Percentiles rank a stretch among this genome's conserved stretches.
Conservation (phyloP, 768 basidiomycete genomes). For the Termitomyces sp. region DNA sequence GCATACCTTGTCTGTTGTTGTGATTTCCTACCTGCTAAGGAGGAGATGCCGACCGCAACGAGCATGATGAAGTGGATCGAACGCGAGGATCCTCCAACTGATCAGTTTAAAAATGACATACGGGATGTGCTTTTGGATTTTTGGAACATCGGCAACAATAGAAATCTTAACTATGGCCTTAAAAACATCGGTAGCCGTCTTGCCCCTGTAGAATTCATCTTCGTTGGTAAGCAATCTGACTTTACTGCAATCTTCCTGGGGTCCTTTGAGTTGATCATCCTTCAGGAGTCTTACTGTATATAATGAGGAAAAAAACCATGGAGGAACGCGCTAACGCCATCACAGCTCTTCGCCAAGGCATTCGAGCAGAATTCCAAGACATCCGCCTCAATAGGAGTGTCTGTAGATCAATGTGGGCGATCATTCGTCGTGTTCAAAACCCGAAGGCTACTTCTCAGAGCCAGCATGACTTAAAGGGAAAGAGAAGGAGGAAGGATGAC, state of each 20-base stretch:
- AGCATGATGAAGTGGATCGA: conserved; percentile 53
- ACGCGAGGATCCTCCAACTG: conserved; percentile 34
- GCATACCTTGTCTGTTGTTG: conserved; percentile 68
- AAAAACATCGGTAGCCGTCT: conserved; percentile 50
- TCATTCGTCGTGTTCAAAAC: conserved; percentile 35
- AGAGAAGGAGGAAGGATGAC: conserved; percentile 24
- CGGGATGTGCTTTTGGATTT: conserved; percentile 47
- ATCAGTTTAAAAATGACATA: conserved; percentile 48
- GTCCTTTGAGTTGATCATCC: not conserved
- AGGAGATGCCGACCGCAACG: conserved; percentile 42
- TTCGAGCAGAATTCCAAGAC: conserved; percentile 55
- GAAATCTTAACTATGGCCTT: conserved; percentile 41
- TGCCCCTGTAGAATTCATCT: conserved; percentile 75
- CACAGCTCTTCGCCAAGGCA: conserved; percentile 45
- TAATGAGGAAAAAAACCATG: conserved; percentile 37
- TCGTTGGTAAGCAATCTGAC: conserved; percentile 51
- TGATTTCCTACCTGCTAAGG: conserved; percentile 42
- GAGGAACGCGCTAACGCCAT: conserved; percentile 51
- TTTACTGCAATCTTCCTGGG: not conserved
- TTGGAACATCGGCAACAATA: conserved; percentile 42
- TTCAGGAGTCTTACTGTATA: conserved; percentile 61
- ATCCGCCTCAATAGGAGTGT: conserved; percentile 58
- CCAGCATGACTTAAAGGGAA: conserved; percentile 16
- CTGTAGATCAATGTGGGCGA: conserved; percentile 51
- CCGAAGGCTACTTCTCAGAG: conserved; percentile 16